Conservation (phyloP, 768 basidiomycete species). For the Fomitopsis pulvina region DNA sequence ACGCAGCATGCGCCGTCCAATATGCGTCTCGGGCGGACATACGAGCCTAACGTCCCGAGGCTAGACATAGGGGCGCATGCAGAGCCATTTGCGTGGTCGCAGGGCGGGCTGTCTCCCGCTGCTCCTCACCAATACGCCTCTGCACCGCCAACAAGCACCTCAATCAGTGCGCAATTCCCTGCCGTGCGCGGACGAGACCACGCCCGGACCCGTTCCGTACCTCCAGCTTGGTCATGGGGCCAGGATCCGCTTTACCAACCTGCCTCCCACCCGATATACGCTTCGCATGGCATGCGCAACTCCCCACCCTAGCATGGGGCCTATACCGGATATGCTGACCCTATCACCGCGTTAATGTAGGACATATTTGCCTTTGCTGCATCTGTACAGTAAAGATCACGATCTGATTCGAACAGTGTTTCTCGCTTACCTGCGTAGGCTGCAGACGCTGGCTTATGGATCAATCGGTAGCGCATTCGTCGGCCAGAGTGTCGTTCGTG, state of each 20-base stretch:
- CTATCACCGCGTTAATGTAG: no score
- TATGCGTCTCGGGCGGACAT: not conserved
- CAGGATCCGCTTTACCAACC: conserved; percentile 1
- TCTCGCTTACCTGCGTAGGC: no score
- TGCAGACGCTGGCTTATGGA: not conserved
- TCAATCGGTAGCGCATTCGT: not conserved
- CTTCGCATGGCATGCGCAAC: conserved; percentile 3
- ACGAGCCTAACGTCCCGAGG: not conserved
- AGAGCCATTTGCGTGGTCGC: conserved; percentile 13
- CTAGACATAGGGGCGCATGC: conserved; percentile 1
- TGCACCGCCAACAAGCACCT: conserved; percentile 14
- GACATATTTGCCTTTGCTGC: no score
- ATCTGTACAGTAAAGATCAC: no score
- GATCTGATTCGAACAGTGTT: no score
- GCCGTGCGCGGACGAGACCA: conserved; percentile 18
- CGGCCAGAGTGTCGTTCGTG: not conserved
- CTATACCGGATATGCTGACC: not conserved
- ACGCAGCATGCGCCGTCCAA: not conserved
- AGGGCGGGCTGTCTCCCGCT: conserved; percentile 10
- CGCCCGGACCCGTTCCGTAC: conserved; percentile 17
- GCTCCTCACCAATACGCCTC: conserved; percentile 16
- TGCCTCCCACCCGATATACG: conserved; percentile 1
- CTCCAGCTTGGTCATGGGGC: conserved; percentile 14
- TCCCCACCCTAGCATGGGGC: conserved; percentile 2
- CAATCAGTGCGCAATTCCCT: conserved; percentile 14